Percentiles rank a stretch among this genome's conserved stretches.
These are phyloP conservation scores for Magnaporthiopsis poae DNA, from an alignment of 2,329 filamentous ascomycete species.

Conservation along the genomic window DNA sequence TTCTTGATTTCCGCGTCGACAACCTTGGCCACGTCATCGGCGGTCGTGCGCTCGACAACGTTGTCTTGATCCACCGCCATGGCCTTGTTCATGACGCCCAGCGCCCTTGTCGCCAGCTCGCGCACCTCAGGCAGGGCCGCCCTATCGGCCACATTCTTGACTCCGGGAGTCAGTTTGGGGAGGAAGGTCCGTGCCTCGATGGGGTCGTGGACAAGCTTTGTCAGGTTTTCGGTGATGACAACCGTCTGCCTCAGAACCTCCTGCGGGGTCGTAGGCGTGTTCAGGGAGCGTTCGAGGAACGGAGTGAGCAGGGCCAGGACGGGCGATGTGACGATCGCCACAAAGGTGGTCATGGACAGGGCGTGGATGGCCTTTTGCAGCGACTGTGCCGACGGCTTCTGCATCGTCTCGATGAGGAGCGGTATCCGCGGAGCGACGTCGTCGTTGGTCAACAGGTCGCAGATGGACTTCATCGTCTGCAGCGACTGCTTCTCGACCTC, in stretches of 20 bases:
- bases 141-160: conserved; percentile 76
- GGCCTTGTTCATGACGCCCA: conserved; percentile 83
- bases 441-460: conserved; percentile 86
- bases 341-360: conserved; percentile 95
- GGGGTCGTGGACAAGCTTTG: conserved; percentile 91
- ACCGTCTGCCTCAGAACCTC: conserved; percentile 93
- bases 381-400: conserved; percentile 78
- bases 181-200: conserved; percentile 90
- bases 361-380: conserved; percentile 95
- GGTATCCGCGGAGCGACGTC: conserved; percentile 89
- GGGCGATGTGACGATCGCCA: conserved; percentile 88
- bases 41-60: conserved; percentile 55
- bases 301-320: conserved; percentile 90
- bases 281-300: conserved; percentile 84
- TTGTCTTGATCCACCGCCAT: conserved; percentile 63
- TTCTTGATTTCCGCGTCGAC: conserved; percentile 69
- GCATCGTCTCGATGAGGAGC: conserved; percentile 86
- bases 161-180: conserved; percentile 86
- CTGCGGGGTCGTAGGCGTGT: conserved; percentile 80
- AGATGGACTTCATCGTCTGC: conserved; percentile 84
- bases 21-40: conserved; percentile 64
- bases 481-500: conserved; percentile 85
- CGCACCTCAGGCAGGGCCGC: conserved; percentile 91
- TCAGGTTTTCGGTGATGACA: conserved; percentile 94
- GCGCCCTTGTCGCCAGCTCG: conserved; percentile 72